A percentile compares a stretch with the other conserved stretches of the same genome.
These are phyloP conservation scores for Antrodiella citrinella DNA, from an alignment of 768 basidiomycete species.

Conservation along the genomic window DNA sequence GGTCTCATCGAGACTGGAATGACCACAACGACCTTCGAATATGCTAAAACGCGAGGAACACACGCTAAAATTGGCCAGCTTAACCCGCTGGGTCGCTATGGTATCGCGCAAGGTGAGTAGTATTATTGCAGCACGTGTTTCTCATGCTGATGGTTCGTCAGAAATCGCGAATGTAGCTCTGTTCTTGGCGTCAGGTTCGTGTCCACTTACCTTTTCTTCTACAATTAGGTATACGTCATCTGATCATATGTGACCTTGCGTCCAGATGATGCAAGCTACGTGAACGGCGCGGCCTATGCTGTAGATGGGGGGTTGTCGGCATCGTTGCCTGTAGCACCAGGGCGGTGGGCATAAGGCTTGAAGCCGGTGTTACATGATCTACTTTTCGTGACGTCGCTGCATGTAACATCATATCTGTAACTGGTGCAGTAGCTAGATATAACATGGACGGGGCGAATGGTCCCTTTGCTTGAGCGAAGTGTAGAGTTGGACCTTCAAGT, in stretches of 20 bases:
- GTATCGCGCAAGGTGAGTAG: constrained; percentile 63
- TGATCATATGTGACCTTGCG: no score
- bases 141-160: constrained; percentile 20
- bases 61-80: constrained; percentile 71
- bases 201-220: background rate
- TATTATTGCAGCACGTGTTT: constrained; percentile 2
- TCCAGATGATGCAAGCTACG: constrained; percentile 81
- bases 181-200: constrained; percentile 78
- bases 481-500: no score
- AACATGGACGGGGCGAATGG: no score
- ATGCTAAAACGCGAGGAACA: constrained; percentile 70
- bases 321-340: constrained; percentile 73
- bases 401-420: no score
- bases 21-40: constrained; percentile 71
- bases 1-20: constrained; percentile 93
- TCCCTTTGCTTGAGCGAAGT: no score
- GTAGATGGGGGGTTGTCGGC: constrained; percentile 83
- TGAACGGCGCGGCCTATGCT: constrained; percentile 83
- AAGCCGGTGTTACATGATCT: no score
- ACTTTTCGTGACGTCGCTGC: no score
- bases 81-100: constrained; percentile 78
- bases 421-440: no score
- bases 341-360: constrained; percentile 60
- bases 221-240: background rate
- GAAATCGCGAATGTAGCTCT: constrained; percentile 83